Conservation (phyloP, 1,284 basidiomycete species). For the Farysia itapuensis region DNA sequence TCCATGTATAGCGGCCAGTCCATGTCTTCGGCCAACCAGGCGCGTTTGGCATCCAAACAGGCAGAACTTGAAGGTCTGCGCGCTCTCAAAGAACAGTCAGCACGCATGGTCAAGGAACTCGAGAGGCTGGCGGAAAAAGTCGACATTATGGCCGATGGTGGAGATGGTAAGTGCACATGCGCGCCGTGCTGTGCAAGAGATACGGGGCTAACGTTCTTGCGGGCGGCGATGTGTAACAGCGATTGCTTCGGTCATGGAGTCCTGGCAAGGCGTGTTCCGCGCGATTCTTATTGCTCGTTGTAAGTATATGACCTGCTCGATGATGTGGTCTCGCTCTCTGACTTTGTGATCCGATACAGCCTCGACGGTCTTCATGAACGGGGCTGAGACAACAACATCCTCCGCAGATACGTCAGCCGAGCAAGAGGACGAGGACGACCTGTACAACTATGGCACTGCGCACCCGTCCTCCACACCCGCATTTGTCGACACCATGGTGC, state of each 20-base stretch:
- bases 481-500: constrained; percentile 39
- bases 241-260: constrained; percentile 52
- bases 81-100: constrained; percentile 49
- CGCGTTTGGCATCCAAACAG: constrained; percentile 47
- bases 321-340: background rate
- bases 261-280: constrained; percentile 56
- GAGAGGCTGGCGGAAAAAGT: constrained; percentile 45
- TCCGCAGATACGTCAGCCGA: constrained; percentile 13
- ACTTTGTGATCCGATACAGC: constrained; percentile 9
- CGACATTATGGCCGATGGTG: constrained; percentile 50
- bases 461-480: constrained; percentile 20
- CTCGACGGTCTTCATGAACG: constrained; percentile 17
- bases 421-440: constrained; percentile 18
- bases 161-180: constrained; percentile 39
- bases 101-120: constrained; percentile 49
- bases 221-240: too few relatives aligned
- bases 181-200: too few relatives aligned
- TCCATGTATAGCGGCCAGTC: constrained; percentile 33
- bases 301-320: too few relatives aligned
- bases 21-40: constrained; percentile 29
- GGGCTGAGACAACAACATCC: background rate
- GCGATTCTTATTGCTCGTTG: constrained; percentile 55
- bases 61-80: constrained; percentile 52
- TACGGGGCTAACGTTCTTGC: too few relatives aligned
- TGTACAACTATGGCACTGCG: constrained; percentile 21